These are phyloP conservation scores for Diplodia scrobiculata DNA, from an alignment of 2,329 filamentous ascomycete species.

Conservation along the genomic window DNA sequence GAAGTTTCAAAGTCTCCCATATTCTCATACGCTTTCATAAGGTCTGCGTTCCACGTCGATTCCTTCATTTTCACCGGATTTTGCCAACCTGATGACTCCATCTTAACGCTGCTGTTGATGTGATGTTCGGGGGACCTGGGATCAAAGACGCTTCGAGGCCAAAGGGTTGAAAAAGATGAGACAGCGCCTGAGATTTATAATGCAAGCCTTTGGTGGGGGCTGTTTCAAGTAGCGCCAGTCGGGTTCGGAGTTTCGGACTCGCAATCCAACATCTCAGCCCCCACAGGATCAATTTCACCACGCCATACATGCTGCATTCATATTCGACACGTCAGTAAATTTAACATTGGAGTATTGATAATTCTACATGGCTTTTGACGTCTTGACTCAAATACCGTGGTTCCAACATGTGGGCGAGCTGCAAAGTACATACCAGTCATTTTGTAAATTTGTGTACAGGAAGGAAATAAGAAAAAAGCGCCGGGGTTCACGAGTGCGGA, in stretches of 20 bases:
- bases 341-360: too few species aligned
- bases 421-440: not conserved
- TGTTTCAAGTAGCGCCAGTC: not conserved
- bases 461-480: too few species aligned
- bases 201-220: not conserved
- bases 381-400: too few species aligned
- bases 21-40: not conserved
- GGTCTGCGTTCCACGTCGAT: not conserved
- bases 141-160: not conserved
- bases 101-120: not conserved
- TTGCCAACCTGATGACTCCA: not conserved
- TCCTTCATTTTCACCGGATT: not conserved
- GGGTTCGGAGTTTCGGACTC: not conserved
- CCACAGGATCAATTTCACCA: not conserved
- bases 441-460: not conserved
- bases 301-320: not conserved
- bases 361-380: too few species aligned
- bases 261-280: not conserved
- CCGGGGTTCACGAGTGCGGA: not conserved
- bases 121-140: not conserved
- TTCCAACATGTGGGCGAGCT: too few species aligned
- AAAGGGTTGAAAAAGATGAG: not conserved
- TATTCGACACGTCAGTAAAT: not conserved
- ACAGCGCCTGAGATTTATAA: not conserved
- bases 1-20: not conserved